Conservation (phyloP, 2,329 filamentous ascomycete genomes). For the Periconia digitata region DNA sequence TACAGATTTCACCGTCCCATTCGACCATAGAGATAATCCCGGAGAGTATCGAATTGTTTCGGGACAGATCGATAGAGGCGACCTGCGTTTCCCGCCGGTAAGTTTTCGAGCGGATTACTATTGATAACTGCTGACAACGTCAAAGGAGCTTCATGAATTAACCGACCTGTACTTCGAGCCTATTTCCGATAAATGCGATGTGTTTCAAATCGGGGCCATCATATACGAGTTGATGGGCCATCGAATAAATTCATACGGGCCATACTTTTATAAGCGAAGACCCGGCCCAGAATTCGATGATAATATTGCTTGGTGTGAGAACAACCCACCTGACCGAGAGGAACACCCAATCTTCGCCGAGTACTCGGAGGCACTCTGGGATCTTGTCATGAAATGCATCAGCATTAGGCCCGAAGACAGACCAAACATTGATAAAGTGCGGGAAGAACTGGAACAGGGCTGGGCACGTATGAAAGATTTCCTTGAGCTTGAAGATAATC, state of each 20-base stretch:
- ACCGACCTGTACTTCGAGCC: neutral
- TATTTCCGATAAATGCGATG: constrained; percentile 3
- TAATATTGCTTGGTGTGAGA: no score
- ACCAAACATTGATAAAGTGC: no score
- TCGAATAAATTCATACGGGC: neutral
- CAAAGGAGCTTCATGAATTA: neutral
- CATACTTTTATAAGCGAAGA: no score
- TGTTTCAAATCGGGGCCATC: constrained; percentile 2
- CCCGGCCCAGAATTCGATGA: no score
- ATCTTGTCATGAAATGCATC: no score
- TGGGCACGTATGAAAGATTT: no score
- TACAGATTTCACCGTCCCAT: neutral
- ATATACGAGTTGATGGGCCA: neutral
- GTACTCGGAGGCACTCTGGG: no score
- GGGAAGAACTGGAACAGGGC: no score
- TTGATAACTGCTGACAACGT: neutral
- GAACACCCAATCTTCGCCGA: no score
- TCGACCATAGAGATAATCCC: constrained; percentile 1
- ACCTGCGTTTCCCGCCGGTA: constrained; percentile 1
- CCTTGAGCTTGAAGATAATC: no score
- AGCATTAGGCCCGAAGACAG: no score
- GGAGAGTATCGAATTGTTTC: constrained; percentile 1
- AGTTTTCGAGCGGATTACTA: neutral
- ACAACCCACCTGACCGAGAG: no score
- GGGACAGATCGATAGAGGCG: neutral